A percentile compares a stretch with the other conserved stretches of the same genome.
phyloP scores from a whole-genome alignment of 805 yeast species.

The Candida sanyiensis region DNA sequence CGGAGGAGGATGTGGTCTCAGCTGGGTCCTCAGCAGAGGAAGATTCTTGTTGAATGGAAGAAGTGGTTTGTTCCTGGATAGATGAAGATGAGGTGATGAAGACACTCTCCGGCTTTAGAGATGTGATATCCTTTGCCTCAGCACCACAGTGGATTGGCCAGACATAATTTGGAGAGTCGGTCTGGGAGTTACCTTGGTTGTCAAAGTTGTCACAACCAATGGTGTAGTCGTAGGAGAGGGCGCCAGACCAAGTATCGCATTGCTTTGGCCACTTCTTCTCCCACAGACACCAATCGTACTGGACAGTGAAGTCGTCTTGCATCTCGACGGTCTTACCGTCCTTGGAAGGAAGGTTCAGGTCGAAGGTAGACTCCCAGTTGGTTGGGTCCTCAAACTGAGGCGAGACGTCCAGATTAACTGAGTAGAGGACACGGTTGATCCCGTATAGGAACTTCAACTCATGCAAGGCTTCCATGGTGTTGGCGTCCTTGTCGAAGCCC shows the following conservation, averaged over 20 bases:
- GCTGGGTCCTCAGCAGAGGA: no score
- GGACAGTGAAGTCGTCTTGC: no score
- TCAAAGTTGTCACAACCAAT: constrained; percentile 21
- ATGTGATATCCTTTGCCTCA: no score
- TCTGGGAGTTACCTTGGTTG: constrained; percentile 18
- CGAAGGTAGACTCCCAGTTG: constrained; percentile 8
- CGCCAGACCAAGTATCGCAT: constrained; percentile 21
- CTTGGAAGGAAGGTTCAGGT: not conserved
- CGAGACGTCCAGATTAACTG: not conserved
- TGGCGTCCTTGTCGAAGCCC: constrained; percentile 2
- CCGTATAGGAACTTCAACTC: constrained; percentile 10
- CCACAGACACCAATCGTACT: constrained; percentile 15
- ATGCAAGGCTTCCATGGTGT: constrained; percentile 2
- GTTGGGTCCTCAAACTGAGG: constrained; percentile 2
- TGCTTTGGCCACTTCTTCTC: constrained; percentile 15
- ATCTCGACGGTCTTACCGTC: no score
- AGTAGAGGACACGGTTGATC: not conserved
- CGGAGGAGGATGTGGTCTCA: no score
- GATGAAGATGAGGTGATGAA: no score
- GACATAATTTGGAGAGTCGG: constrained; percentile 18
- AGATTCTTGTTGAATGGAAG: no score
- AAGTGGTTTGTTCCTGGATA: no score
- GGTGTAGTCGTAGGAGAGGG: constrained; percentile 19
- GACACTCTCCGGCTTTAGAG: no score
- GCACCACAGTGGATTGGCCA: no score